Percentiles rank a stretch among this genome's conserved stretches.
Conservation (phyloP, 176 grass and related monocot genomes). For the Oryza brachyantha region DNA sequence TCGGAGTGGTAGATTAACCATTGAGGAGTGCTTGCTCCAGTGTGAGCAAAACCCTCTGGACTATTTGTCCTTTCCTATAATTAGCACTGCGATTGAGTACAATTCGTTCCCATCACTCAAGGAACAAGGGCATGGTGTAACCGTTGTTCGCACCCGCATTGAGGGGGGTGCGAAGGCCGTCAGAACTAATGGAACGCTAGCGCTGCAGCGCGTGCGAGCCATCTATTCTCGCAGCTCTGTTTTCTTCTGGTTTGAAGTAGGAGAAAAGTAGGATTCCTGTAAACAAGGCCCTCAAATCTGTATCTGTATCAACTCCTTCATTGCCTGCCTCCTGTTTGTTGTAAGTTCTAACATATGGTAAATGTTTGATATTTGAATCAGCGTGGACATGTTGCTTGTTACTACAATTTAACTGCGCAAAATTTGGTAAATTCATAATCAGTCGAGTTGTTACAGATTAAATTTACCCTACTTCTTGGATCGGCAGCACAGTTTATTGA, state of each 20-base stretch:
- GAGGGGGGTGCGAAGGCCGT: constrained; percentile 89
- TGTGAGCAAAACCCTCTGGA: constrained; percentile 93
- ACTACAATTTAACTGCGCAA: background rate
- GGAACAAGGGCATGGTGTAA: constrained; percentile 60
- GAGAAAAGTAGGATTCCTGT: constrained; percentile 31
- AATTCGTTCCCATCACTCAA: constrained; percentile 23
- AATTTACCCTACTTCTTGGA: background rate
- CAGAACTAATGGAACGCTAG: constrained; percentile 66
- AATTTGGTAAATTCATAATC: background rate
- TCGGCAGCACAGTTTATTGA: constrained; percentile 1
- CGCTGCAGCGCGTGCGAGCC: constrained; percentile 71
- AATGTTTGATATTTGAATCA: background rate
- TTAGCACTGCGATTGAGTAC: constrained; percentile 57
- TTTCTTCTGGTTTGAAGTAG: constrained; percentile 97
- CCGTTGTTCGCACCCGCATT: constrained; percentile 78
- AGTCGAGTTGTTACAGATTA: background rate
- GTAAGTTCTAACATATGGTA: constrained; percentile 28
- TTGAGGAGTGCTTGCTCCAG: constrained; percentile 85
- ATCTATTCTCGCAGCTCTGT: constrained; percentile 82
- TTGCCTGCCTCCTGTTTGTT: background rate
- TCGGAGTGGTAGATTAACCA: constrained; percentile 70
- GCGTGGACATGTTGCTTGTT: background rate
- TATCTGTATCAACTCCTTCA: background rate
- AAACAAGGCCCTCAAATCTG: too few relatives aligned
- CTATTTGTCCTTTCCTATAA: constrained; percentile 90